Conservation (phyloP, 2,329 filamentous ascomycete genomes). For the Ascochyta pisi region DNA sequence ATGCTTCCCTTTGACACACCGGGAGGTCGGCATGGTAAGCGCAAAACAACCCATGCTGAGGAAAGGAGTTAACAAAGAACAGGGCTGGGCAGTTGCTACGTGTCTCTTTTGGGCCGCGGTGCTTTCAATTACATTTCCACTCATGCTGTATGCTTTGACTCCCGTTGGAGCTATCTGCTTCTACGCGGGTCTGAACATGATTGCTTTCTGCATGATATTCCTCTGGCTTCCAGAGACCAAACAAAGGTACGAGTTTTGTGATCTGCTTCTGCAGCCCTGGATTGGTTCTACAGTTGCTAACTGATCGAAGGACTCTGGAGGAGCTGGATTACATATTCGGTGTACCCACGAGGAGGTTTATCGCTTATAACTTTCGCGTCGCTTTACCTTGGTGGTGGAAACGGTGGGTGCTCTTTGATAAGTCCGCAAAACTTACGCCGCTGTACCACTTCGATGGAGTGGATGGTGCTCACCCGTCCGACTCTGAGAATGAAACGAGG, state of each 20-base stretch:
- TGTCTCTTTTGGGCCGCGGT: constrained; percentile 67
- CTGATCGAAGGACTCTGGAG: constrained; percentile 56
- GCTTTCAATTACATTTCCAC: constrained; percentile 67
- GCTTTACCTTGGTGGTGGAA: constrained; percentile 56
- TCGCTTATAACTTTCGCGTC: constrained; percentile 40
- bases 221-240: constrained; percentile 22
- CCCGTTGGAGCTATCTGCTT: constrained; percentile 66
- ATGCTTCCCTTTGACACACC: constrained; percentile 70
- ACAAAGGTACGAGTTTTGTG: constrained; percentile 8
- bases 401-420: constrained; percentile 45
- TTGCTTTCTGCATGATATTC: constrained; percentile 66
- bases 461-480: constrained; percentile 1
- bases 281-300: no score
- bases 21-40: constrained; percentile 51
- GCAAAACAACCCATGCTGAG: no score
- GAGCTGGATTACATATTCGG: constrained; percentile 61
- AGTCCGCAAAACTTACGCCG: constrained; percentile 31
- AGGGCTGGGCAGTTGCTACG: constrained; percentile 67
- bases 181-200: constrained; percentile 66
- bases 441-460: constrained; percentile 39
- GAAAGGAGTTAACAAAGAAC: background rate
- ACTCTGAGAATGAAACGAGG: background rate
- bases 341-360: constrained; percentile 51
- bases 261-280: background rate
- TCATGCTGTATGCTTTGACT: constrained; percentile 60